Percentiles rank a stretch among this genome's conserved stretches.
phyloP scores from a whole-genome alignment of 768 basidiomycete species.

The Amanita pallidorosea region DNA sequence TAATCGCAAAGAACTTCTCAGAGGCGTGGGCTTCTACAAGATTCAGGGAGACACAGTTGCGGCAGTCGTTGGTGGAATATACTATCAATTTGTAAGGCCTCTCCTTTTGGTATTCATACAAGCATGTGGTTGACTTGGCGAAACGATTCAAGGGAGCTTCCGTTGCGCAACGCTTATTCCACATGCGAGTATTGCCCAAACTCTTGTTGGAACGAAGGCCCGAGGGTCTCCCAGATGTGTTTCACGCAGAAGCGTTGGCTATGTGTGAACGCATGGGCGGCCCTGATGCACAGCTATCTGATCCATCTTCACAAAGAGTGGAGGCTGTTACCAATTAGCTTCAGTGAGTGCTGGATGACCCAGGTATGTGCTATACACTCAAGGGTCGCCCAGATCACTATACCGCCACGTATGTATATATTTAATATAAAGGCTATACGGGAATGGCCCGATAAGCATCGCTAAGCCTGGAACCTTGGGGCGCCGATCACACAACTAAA shows the following conservation, averaged over 20 bases:
- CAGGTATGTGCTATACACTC: neutral
- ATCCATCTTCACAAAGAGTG: neutral
- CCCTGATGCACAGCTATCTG: constrained; percentile 14
- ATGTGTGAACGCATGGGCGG: constrained; percentile 44
- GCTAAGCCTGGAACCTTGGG: too few species aligned
- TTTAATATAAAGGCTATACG: neutral
- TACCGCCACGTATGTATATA: neutral
- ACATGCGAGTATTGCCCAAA: constrained; percentile 36
- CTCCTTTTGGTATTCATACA: neutral
- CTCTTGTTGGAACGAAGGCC: constrained; percentile 19
- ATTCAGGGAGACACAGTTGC: constrained; percentile 70
- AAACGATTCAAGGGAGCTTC: constrained; percentile 28
- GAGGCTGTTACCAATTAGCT: constrained; percentile 2
- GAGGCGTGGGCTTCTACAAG: constrained; percentile 61
- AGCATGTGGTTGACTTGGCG: constrained; percentile 1
- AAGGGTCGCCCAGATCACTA: neutral
- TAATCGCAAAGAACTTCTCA: constrained; percentile 26
- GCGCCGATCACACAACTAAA: too few species aligned
- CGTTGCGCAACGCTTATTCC: constrained; percentile 38
- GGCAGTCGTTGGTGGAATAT: constrained; percentile 67
- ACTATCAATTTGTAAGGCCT: constrained; percentile 63
- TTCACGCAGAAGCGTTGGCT: constrained; percentile 35
- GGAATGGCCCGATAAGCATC: too few species aligned
- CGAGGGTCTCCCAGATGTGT: constrained; percentile 33
- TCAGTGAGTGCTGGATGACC: neutral